A percentile compares a stretch with the other conserved stretches of the same genome.
These are phyloP conservation scores for Colletotrichum sp. DNA, from an alignment of 2,329 filamentous ascomycete species.

Conservation along the genomic window DNA sequence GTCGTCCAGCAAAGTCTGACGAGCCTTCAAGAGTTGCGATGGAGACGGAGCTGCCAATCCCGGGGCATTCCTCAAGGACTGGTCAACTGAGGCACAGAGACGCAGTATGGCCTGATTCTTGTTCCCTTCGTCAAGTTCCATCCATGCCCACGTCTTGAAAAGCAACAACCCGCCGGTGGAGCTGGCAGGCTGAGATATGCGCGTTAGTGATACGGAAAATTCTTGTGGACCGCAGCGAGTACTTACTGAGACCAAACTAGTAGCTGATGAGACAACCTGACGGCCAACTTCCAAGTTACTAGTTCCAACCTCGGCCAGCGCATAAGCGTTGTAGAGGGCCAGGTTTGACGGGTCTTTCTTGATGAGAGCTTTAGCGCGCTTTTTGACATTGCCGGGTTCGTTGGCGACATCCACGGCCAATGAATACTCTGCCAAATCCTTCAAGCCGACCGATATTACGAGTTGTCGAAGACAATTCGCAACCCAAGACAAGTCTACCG, in stretches of 20 bases:
- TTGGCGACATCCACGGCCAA: slow-evolving; percentile 69
- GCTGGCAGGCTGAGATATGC: not conserved
- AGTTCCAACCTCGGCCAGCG: slow-evolving; percentile 69
- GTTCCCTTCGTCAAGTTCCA: slow-evolving; percentile 56
- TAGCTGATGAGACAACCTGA: slow-evolving; percentile 71
- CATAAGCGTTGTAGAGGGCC: slow-evolving; percentile 80
- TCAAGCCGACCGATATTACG: slow-evolving; percentile 46
- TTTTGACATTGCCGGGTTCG: slow-evolving; percentile 63
- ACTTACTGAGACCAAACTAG: slow-evolving; percentile 43
- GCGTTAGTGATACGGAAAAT: not conserved
- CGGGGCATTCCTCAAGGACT: slow-evolving; percentile 21
- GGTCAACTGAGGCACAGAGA: slow-evolving; percentile 45
- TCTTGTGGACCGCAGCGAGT: too few species aligned
- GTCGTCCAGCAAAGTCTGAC: slow-evolving; percentile 55
- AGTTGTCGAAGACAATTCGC: slow-evolving; percentile 63
- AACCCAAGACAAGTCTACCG: slow-evolving; percentile 51
- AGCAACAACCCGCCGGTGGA: slow-evolving; percentile 41
- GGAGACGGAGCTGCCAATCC: slow-evolving; percentile 28
- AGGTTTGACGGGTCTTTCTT: slow-evolving; percentile 69
- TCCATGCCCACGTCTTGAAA: slow-evolving; percentile 70
- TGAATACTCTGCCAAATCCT: slow-evolving; percentile 69
- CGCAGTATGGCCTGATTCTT: slow-evolving; percentile 37
- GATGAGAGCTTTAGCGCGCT: slow-evolving; percentile 75
- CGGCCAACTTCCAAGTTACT: slow-evolving; percentile 63
- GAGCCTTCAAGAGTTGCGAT: slow-evolving; percentile 56